Evolutionary conservation across 23 red algal genomes (phyloP).

Genomic region (Agarophyton chilense): DNA sequence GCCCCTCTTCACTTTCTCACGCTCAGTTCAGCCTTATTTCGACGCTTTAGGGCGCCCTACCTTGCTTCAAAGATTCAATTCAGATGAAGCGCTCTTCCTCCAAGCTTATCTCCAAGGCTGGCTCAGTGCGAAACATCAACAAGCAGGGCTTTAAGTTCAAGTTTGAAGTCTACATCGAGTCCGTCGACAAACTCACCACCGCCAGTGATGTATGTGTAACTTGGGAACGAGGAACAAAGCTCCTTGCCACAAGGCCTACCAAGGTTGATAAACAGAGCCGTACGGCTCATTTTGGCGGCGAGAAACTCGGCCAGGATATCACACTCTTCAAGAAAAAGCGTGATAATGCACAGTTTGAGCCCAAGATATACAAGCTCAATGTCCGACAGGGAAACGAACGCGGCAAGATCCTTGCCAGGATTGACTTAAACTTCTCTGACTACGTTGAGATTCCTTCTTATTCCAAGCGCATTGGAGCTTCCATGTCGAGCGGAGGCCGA

Average conservation of each 20-base stretch:
- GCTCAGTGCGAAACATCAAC: conserved; percentile 72
- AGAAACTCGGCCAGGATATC: conserved; percentile 52
- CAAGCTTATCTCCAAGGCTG: conserved; percentile 78
- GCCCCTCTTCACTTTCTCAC: neutral
- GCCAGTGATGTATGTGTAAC: conserved; percentile 57
- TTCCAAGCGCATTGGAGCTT: conserved; percentile 62
- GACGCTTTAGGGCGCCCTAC: neutral
- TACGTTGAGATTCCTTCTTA: conserved; percentile 65
- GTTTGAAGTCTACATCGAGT: conserved; percentile 60
- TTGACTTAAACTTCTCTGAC: conserved; percentile 71
- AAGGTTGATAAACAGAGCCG: conserved; percentile 58
- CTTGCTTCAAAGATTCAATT: neutral
- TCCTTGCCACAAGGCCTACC: conserved; percentile 43
- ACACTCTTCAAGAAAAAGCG: conserved; percentile 83
- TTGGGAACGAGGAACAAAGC: conserved; percentile 71
- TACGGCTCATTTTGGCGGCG: conserved; percentile 46
- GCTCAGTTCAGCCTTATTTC: neutral
- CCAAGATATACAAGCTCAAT: conserved; percentile 62
- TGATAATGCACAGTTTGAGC: conserved; percentile 48
- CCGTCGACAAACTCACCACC: conserved; percentile 62
- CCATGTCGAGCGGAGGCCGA: conserved; percentile 41
- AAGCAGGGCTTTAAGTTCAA: conserved; percentile 67
- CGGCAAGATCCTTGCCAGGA: conserved; percentile 71
- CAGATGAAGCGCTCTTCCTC: conserved; percentile 76
- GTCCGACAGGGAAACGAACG: conserved; percentile 45